Percentiles rank a stretch among this genome's conserved stretches.
phyloP scores from a whole-genome alignment of 768 basidiomycete species.

The Pulveroboletus sp. region DNA sequence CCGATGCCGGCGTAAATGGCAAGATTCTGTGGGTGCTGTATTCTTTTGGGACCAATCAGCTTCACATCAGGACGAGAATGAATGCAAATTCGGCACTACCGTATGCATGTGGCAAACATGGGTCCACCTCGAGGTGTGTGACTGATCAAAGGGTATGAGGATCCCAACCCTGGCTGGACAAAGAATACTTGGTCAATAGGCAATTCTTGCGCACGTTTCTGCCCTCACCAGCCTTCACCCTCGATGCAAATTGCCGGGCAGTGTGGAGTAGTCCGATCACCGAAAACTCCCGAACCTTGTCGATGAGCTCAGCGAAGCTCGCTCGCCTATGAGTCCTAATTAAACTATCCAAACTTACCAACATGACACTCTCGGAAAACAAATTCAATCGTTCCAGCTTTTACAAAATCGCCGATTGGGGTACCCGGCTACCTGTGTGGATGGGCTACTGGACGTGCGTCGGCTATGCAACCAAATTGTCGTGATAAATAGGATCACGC shows the following conservation, averaged over 20 bases:
- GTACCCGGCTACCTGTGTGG: conserved; percentile 5
- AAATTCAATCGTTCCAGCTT: conserved; percentile 4
- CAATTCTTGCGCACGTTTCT: conserved; percentile 9
- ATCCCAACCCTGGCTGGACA: conserved; percentile 22
- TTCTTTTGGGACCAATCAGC: conserved; percentile 12
- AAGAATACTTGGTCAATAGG: conserved; percentile 8
- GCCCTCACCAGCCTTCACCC: too few species aligned
- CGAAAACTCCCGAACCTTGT: conserved; percentile 25
- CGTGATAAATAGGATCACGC: conserved; percentile 9
- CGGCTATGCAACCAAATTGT: conserved; percentile 8
- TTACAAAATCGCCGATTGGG: conserved; percentile 8
- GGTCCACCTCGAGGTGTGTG: conserved; percentile 32
- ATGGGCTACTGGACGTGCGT: conserved; percentile 5
- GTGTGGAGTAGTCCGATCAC: conserved; percentile 25
- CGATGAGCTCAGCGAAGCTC: conserved; percentile 27
- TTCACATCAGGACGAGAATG: conserved; percentile 26
- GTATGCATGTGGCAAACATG: conserved; percentile 31
- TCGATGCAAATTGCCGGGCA: conserved; percentile 22
- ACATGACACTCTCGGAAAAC: conserved; percentile 6
- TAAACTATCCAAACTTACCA: conserved; percentile 22
- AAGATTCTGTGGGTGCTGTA: conserved; percentile 22
- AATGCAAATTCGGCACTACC: conserved; percentile 28
- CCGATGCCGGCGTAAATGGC: conserved; percentile 19
- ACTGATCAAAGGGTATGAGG: conserved; percentile 30
- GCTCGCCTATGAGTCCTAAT: conserved; percentile 14